phyloP scores from a whole-genome alignment of 345 rosid genomes.

The Linum usitatissimum region DNA sequence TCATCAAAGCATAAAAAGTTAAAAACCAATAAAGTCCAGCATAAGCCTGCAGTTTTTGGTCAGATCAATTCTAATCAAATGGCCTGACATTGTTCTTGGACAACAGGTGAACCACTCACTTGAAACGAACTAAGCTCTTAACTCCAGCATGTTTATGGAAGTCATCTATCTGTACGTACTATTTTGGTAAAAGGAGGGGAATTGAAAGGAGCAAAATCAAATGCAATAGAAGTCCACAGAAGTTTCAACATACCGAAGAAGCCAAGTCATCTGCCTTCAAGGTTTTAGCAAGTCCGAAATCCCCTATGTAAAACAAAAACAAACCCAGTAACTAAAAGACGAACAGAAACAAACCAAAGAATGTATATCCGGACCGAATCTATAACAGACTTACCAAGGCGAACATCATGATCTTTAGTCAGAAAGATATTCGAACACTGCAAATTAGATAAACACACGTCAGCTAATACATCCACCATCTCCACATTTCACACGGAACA shows the following conservation, averaged over 20 bases:
- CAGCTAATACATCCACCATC: conserved; percentile 22
- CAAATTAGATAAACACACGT: conserved; percentile 6
- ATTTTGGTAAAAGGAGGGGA: neutral
- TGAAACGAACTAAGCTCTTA: neutral
- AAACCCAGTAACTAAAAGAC: conserved; percentile 5
- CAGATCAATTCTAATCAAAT: neutral
- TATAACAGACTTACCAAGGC: conserved; percentile 55
- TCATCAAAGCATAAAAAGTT: neutral
- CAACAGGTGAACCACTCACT: neutral
- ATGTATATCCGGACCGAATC: conserved; percentile 3
- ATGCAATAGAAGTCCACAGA: conserved; percentile 6
- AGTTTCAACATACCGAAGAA: conserved; percentile 57
- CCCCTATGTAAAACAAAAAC: conserved; percentile 46
- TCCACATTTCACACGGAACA: conserved; percentile 9
- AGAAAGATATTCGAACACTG: conserved; percentile 99
- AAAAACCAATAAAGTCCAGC: neutral
- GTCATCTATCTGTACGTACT: neutral
- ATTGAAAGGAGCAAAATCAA: neutral
- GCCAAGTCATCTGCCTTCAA: conserved; percentile 91
- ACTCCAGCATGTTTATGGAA: neutral
- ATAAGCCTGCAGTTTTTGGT: neutral
- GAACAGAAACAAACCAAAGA: neutral
- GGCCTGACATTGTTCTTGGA: neutral
- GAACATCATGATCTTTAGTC: conserved; percentile 90
- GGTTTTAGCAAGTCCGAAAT: conserved; percentile 96